Evolutionary conservation across 176 grass and related monocot species (phyloP).

Genomic region (Rhynchospora pubera): DNA sequence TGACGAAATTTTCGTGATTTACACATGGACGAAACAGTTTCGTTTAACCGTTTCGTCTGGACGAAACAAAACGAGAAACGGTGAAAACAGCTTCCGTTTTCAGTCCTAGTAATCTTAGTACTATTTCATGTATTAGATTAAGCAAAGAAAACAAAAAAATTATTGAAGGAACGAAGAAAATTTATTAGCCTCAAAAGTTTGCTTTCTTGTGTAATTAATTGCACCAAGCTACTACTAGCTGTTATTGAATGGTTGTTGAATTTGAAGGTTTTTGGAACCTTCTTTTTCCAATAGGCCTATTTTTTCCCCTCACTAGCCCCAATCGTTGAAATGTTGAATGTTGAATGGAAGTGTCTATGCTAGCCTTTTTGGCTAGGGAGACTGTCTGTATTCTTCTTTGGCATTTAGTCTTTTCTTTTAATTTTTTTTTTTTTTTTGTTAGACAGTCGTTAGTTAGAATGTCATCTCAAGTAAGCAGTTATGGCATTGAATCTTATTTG

Average conservation of each 20-base stretch:
- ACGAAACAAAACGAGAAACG: too few species aligned
- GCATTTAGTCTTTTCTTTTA: not conserved
- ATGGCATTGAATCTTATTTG: not conserved
- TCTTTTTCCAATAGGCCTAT: not conserved
- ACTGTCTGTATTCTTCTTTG: not conserved
- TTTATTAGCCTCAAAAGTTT: not conserved
- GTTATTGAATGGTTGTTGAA: not conserved
- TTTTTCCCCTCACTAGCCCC: not conserved
- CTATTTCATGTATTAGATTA: not conserved
- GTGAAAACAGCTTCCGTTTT: too few species aligned
- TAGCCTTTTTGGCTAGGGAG: not conserved
- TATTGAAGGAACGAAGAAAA: not conserved
- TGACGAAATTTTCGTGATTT: too few species aligned
- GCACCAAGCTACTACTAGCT: too few species aligned
- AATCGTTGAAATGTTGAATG: not conserved
- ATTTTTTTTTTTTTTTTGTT: too few species aligned
- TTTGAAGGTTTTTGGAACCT: not conserved
- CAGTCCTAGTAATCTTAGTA: too few species aligned
- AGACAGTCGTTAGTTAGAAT: not conserved
- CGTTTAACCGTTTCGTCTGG: too few species aligned
- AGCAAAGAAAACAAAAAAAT: not conserved
- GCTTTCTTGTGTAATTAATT: too few species aligned
- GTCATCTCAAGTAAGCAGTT: constrained; percentile 2
- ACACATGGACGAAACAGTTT: too few species aligned
- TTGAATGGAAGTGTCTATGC: not conserved